Conservation (phyloP, 192 early-diverging fungal species). For the Phycomyces nitens region DNA sequence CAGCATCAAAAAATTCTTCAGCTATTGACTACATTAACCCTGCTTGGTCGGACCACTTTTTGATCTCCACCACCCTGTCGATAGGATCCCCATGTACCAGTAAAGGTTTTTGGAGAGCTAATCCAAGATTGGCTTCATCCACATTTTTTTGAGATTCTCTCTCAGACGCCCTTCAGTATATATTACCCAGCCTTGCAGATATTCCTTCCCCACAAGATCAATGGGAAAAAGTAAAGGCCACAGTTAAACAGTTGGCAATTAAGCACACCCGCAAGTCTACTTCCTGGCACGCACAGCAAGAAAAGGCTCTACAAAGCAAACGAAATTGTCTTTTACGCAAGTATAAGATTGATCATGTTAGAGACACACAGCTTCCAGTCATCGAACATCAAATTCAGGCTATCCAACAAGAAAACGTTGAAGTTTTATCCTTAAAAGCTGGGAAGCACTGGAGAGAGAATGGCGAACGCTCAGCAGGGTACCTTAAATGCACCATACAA, state of each 20-base stretch:
- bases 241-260: background rate
- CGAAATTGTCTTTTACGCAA: background rate
- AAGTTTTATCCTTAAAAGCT: background rate
- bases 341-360: background rate
- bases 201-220: background rate
- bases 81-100: background rate
- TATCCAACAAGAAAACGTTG: background rate
- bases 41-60: background rate
- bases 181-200: background rate
- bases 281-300: background rate
- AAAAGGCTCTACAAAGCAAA: background rate
- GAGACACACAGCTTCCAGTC: background rate
- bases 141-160: background rate
- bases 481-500: background rate
- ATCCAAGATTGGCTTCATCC: background rate
- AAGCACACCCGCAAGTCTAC: background rate
- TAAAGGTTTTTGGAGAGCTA: constrained; percentile 6
- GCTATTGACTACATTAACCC: background rate
- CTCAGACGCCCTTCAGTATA: background rate
- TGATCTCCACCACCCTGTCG: background rate
- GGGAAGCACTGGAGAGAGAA: background rate
- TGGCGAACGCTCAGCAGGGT: too few species aligned
- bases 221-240: background rate
- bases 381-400: background rate
- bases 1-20: background rate